Conservation (phyloP, 805 yeast genomes). For the Ogataea pini region DNA sequence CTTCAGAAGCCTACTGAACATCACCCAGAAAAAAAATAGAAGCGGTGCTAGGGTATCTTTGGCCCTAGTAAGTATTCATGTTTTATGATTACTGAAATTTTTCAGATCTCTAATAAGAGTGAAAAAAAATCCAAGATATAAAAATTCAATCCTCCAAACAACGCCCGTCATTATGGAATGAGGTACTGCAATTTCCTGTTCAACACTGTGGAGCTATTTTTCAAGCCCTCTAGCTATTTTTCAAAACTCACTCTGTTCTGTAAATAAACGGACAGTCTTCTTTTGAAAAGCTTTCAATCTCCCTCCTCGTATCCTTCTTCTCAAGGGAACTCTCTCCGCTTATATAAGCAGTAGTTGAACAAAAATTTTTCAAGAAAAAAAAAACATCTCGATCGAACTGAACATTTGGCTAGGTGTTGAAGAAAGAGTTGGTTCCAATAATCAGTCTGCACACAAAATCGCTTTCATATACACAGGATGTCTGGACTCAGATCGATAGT, state of each 20-base stretch:
- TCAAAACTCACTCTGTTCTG: too few species aligned
- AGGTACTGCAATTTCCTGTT: too few species aligned
- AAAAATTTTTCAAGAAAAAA: not conserved
- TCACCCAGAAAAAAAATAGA: not conserved
- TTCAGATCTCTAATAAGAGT: not conserved
- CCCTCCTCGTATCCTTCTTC: too few species aligned
- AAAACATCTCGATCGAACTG: not conserved
- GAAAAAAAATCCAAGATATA: too few species aligned
- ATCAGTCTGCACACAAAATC: not conserved
- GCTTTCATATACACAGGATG: not conserved
- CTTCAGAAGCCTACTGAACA: not conserved
- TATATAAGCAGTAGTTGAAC: not conserved
- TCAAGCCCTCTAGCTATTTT: too few species aligned
- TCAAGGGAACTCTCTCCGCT: not conserved
- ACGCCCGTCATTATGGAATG: too few species aligned
- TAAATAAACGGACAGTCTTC: too few species aligned
- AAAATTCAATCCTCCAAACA: not conserved
- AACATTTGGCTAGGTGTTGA: not conserved
- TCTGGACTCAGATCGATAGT: constrained; percentile 6
- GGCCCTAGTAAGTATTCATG: too few species aligned
- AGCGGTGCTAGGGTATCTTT: too few species aligned
- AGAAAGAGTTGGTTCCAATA: not conserved
- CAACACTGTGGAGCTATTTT: too few species aligned
- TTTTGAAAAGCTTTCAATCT: too few species aligned
- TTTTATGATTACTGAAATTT: not conserved